phyloP scores from a whole-genome alignment of 179 eudicot genomes.

The Spergularia azorica region DNA sequence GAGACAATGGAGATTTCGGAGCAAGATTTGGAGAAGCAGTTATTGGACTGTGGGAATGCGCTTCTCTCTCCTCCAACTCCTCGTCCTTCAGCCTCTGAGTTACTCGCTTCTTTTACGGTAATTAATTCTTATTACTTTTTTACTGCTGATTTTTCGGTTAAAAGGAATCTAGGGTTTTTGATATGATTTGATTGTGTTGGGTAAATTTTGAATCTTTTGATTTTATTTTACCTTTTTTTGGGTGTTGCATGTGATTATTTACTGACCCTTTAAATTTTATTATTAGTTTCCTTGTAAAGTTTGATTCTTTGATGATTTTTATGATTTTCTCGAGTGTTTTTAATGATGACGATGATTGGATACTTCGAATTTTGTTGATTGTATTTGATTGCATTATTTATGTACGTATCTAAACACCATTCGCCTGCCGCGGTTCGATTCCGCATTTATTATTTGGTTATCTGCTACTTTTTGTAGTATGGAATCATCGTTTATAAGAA shows the following conservation, averaged over 20 bases:
- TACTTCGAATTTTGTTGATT: background rate
- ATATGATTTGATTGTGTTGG: background rate
- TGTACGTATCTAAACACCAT: background rate
- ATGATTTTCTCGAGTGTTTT: too few species aligned
- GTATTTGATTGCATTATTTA: conserved; percentile 16
- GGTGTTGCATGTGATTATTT: conserved; percentile 7
- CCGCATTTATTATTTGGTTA: background rate
- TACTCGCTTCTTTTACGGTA: conserved; percentile 62
- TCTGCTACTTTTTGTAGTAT: background rate
- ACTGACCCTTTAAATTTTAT: background rate
- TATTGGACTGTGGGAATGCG: conserved; percentile 50
- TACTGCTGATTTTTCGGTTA: conserved; percentile 17
- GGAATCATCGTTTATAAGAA: background rate
- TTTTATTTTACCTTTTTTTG: conserved; percentile 24
- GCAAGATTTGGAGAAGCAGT: conserved; percentile 52
- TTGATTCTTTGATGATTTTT: background rate
- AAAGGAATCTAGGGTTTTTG: conserved; percentile 22
- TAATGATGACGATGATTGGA: too few species aligned
- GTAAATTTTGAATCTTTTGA: background rate
- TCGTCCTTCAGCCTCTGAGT: conserved; percentile 38
- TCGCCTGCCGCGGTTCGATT: conserved; percentile 11
- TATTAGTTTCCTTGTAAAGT: too few species aligned
- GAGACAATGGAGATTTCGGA: conserved; percentile 19
- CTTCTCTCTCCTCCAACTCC: conserved; percentile 64
- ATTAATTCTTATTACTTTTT: conserved; percentile 36